Evolutionary conservation across 1,139 yeast genomes (phyloP).

Genomic region (Kodamaea arcana): DNA sequence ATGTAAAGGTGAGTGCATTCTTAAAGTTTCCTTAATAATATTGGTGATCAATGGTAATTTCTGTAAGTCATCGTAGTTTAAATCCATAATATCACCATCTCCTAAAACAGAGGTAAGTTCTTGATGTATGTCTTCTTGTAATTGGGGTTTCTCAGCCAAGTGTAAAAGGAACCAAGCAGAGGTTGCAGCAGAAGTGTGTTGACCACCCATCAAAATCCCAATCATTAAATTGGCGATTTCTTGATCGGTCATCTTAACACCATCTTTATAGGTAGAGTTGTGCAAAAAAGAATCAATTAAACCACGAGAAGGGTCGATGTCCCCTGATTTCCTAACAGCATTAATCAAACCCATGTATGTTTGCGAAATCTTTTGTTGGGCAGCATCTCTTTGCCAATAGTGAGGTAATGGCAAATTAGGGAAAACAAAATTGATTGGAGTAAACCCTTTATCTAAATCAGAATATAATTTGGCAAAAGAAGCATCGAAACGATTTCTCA

Average conservation of each 20-base stretch:
- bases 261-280: constrained; percentile 84
- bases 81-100: constrained; percentile 44
- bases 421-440: constrained; percentile 93
- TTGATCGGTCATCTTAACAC: constrained; percentile 87
- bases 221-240: constrained; percentile 91
- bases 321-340: constrained; percentile 69
- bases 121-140: constrained; percentile 73
- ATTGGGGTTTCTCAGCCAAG: constrained; percentile 77
- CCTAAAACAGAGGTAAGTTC: constrained; percentile 64
- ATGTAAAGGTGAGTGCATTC: constrained; percentile 95
- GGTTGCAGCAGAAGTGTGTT: constrained; percentile 95
- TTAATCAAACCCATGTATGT: constrained; percentile 78
- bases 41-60: constrained; percentile 78
- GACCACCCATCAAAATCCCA: constrained; percentile 99
- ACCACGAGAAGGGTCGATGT: constrained; percentile 75
- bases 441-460: constrained; percentile 94
- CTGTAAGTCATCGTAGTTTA: constrained; percentile 79
- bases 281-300: constrained; percentile 85
- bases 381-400: constrained; percentile 79
- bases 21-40: constrained; percentile 84
- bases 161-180: constrained; percentile 94
- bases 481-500: constrained; percentile 78
- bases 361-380: constrained; percentile 73
- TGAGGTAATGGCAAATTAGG: constrained; percentile 88
- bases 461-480: constrained; percentile 82